Evolutionary conservation across 2,329 filamentous ascomycete genomes (phyloP).

Genomic region (Dothistroma pini): DNA sequence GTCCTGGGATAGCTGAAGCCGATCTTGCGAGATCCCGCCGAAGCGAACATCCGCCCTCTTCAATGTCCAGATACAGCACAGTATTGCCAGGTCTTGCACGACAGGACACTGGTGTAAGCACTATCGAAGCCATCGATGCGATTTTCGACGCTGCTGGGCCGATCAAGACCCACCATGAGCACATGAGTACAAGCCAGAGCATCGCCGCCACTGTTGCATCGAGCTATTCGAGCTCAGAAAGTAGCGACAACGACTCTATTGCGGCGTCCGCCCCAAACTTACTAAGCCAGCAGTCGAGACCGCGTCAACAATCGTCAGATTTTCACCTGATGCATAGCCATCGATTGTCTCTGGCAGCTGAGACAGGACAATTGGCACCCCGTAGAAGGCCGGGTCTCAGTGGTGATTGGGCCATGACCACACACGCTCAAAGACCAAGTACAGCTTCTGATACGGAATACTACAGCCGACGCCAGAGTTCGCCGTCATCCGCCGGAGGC

Average conservation of each 20-base stretch:
- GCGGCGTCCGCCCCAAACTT: slow-evolving; percentile 28
- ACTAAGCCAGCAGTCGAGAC: slow-evolving; percentile 17
- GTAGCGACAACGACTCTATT: slow-evolving; percentile 24
- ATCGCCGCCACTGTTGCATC: slow-evolving; percentile 23
- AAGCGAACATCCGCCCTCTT: slow-evolving; percentile 35
- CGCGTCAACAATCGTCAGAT: slow-evolving; percentile 26
- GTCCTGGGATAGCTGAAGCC: slow-evolving; percentile 17
- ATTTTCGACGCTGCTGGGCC: slow-evolving; percentile 28
- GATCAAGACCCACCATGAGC: slow-evolving; percentile 5
- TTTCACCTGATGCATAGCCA: slow-evolving; percentile 44
- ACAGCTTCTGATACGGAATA: slow-evolving; percentile 4
- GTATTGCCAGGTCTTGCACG: slow-evolving; percentile 33
- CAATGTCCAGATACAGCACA: slow-evolving; percentile 36
- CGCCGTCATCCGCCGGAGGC: slow-evolving; percentile 7
- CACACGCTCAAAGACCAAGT: background rate
- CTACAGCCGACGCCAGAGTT: slow-evolving; percentile 11
- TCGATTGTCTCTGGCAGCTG: slow-evolving; percentile 49
- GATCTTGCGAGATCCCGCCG: slow-evolving; percentile 18
- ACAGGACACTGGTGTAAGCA: slow-evolving; percentile 34
- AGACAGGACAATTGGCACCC: slow-evolving; percentile 46
- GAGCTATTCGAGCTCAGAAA: slow-evolving; percentile 20
- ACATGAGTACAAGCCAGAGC: slow-evolving; percentile 8
- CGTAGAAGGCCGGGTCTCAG: slow-evolving; percentile 22
- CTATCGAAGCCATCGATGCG: slow-evolving; percentile 31
- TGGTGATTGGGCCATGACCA: slow-evolving; percentile 16